These are phyloP conservation scores for Hypoxylon intermedium DNA, from an alignment of 495 filamentous ascomycete species.

Conservation along the genomic window DNA sequence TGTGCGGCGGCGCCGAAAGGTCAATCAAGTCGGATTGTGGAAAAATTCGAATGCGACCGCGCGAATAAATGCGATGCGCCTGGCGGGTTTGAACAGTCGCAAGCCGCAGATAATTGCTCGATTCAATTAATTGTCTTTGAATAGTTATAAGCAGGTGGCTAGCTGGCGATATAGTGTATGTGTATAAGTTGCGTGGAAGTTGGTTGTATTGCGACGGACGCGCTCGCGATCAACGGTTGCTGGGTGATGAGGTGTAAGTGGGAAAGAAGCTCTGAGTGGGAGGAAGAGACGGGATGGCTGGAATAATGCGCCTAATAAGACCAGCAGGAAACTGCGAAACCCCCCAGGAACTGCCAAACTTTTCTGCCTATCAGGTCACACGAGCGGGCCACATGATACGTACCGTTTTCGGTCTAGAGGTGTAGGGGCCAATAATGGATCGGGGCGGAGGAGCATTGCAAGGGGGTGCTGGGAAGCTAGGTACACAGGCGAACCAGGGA, in stretches of 20 bases:
- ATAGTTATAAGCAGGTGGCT: not conserved
- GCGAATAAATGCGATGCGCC: slow-evolving; percentile 25
- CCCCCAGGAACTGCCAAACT: slow-evolving; percentile 10
- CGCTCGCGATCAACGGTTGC: slow-evolving; percentile 32
- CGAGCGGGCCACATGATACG: slow-evolving; percentile 38
- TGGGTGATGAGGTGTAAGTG: slow-evolving; percentile 23
- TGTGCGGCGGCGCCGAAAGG: slow-evolving; percentile 9
- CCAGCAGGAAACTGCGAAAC: slow-evolving; percentile 25
- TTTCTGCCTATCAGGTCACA: slow-evolving; percentile 30
- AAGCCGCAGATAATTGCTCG: slow-evolving; percentile 9
- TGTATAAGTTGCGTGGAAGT: slow-evolving; percentile 3
- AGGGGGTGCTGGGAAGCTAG: slow-evolving; percentile 17
- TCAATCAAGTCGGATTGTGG: slow-evolving; percentile 5
- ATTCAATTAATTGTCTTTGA: not conserved
- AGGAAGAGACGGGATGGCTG: slow-evolving; percentile 28
- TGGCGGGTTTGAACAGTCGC: not conserved
- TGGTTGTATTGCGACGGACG: slow-evolving; percentile 25
- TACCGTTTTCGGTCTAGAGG: slow-evolving; percentile 34
- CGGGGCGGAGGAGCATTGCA: slow-evolving; percentile 14
- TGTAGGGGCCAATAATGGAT: slow-evolving; percentile 28
- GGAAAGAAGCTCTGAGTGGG: slow-evolving; percentile 32
- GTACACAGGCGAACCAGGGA: slow-evolving; percentile 15
- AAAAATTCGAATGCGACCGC: slow-evolving; percentile 27
- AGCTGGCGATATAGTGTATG: slow-evolving; percentile 10
- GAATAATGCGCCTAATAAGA: slow-evolving; percentile 48